Conservation (phyloP, 441 rosid species). For the Populus hybrid region DNA sequence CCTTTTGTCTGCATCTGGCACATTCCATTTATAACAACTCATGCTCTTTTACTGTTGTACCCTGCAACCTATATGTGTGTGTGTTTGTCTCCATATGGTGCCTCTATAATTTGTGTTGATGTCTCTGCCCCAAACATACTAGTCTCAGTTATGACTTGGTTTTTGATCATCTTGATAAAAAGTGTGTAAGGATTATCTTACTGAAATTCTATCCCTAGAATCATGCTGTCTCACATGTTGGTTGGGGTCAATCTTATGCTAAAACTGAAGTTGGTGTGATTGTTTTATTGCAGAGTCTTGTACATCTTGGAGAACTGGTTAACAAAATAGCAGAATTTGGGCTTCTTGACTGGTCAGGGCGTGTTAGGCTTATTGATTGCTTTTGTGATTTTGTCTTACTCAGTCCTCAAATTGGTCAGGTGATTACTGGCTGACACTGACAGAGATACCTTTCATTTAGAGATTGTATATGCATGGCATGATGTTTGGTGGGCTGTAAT, state of each 20-base stretch:
- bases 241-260: not conserved
- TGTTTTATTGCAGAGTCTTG: conserved; percentile 52
- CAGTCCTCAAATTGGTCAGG: conserved; percentile 88
- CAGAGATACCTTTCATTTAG: not conserved
- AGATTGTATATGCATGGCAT: not conserved
- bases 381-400: conserved; percentile 70
- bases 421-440: conserved; percentile 27
- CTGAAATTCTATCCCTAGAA: not conserved
- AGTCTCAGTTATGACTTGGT: not conserved
- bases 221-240: not conserved
- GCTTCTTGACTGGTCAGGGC: conserved; percentile 89
- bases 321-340: conserved; percentile 69
- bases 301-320: conserved; percentile 59
- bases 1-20: not conserved
- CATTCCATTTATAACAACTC: not conserved
- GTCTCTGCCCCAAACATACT: not conserved
- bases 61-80: not conserved
- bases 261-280: conserved; percentile 8
- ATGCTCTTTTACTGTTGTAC: not conserved
- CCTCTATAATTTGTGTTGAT: not conserved
- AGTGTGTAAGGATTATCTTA: not conserved
- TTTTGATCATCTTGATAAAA: not conserved
- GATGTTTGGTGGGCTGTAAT: not conserved
- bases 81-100: not conserved
- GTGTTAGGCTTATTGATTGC: conserved; percentile 74